Evolutionary conservation across 257 asterid genomes (phyloP).

Genomic region (Solanum pinnatisectum): DNA sequence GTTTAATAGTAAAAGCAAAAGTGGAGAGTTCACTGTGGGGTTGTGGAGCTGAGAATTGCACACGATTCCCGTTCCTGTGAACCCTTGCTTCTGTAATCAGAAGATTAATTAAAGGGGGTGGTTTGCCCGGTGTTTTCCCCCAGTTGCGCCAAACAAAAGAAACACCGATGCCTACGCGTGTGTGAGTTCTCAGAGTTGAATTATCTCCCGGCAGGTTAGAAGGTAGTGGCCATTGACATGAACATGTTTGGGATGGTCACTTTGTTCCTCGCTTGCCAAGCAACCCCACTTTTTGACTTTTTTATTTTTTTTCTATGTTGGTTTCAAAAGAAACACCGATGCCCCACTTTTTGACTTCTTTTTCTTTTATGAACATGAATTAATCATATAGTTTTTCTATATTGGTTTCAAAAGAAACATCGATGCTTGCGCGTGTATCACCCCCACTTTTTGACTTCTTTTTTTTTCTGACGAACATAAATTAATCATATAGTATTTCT

Average conservation of each 20-base stretch:
- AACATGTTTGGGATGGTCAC: background rate
- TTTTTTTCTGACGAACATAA: no score
- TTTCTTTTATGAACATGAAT: no score
- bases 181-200: background rate
- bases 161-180: background rate
- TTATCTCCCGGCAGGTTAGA: background rate
- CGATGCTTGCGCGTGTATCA: no score
- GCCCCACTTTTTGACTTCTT: no score
- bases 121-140: background rate
- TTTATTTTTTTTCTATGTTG: no score
- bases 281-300: background rate
- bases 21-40: background rate
- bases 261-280: background rate
- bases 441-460: no score
- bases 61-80: background rate
- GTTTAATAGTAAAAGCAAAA: background rate
- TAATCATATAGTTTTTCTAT: no score
- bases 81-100: background rate
- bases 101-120: background rate
- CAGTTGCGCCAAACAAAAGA: background rate
- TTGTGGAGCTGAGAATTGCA: background rate
- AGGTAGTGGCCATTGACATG: background rate
- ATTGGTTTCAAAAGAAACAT: no score
- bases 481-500: no score
- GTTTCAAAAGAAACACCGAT: no score